Conservation (phyloP, 2,329 filamentous ascomycete genomes). For the Aspergillus sojae region DNA sequence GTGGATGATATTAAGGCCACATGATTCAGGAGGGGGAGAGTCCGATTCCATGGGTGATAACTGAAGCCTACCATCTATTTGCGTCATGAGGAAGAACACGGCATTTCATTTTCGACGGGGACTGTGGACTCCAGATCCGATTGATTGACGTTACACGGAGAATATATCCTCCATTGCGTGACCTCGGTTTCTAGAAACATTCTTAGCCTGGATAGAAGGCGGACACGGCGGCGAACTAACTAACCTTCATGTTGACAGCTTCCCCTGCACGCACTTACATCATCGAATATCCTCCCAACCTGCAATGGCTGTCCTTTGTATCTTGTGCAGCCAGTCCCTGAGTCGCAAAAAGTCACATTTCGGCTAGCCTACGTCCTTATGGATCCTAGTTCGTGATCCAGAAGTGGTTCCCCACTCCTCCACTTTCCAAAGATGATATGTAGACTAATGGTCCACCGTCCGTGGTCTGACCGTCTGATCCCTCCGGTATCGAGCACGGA, state of each 20-base stretch:
- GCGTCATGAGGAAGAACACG: neutral
- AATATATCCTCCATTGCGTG: conserved; percentile 5
- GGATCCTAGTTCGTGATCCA: conserved; percentile 8
- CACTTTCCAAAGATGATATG: conserved; percentile 18
- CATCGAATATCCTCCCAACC: conserved; percentile 7
- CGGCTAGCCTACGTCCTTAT: conserved; percentile 6
- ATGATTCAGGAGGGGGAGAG: neutral
- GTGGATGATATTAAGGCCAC: neutral
- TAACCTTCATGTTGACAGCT: conserved; percentile 12
- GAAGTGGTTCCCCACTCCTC: conserved; percentile 23
- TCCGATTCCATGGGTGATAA: neutral
- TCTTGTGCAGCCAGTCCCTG: neutral
- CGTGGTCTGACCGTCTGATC: conserved; percentile 17
- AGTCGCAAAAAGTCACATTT: conserved; percentile 7
- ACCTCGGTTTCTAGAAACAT: conserved; percentile 15
- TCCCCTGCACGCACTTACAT: conserved; percentile 12
- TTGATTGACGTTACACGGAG: conserved; percentile 2
- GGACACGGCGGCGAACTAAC: conserved; percentile 1
- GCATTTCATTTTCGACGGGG: neutral
- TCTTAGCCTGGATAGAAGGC: conserved; percentile 9
- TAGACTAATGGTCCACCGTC: conserved; percentile 1
- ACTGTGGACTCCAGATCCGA: neutral
- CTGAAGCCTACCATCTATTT: conserved; percentile 3
- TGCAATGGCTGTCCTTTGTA: neutral
- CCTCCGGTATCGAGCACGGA: conserved; percentile 7